Percentiles rank a stretch among this genome's conserved stretches.
Conservation (phyloP, 75 land plant genomes). For the Pinus taeda region DNA sequence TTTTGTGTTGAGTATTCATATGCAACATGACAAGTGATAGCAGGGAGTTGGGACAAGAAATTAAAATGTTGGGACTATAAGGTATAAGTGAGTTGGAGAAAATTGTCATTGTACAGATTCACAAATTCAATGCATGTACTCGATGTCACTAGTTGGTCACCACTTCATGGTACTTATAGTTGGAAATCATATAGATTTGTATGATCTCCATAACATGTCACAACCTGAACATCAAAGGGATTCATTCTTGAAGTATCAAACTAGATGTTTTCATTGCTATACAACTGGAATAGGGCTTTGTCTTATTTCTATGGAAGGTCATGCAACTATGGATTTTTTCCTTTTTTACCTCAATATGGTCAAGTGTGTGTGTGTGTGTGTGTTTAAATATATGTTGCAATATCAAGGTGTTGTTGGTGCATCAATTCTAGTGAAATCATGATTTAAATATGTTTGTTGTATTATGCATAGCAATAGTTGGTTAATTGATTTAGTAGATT, state of each 20-base stretch:
- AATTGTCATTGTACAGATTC: conserved; percentile 69
- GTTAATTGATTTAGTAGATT: no score
- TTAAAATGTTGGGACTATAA: conserved; percentile 95
- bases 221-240: conserved; percentile 93
- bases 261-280: conserved; percentile 96
- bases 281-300: conserved; percentile 88
- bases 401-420: no score
- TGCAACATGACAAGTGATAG: conserved; percentile 80
- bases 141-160: conserved; percentile 89
- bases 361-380: no score
- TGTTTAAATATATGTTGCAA: no score
- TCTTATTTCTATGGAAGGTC: no score
- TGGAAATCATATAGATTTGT: conserved; percentile 94
- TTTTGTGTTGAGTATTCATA: no score
- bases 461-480: no score
- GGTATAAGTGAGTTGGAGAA: conserved; percentile 71
- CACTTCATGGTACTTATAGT: conserved; percentile 96
- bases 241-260: conserved; percentile 96
- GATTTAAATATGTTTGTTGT: no score
- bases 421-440: no score
- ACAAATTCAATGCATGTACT: conserved; percentile 96
- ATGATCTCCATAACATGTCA: conserved; percentile 94
- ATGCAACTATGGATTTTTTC: no score
- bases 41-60: conserved; percentile 98
- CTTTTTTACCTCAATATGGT: no score